Conservation (phyloP, 2,329 filamentous ascomycete genomes). For the Aspergillus sp. region DNA sequence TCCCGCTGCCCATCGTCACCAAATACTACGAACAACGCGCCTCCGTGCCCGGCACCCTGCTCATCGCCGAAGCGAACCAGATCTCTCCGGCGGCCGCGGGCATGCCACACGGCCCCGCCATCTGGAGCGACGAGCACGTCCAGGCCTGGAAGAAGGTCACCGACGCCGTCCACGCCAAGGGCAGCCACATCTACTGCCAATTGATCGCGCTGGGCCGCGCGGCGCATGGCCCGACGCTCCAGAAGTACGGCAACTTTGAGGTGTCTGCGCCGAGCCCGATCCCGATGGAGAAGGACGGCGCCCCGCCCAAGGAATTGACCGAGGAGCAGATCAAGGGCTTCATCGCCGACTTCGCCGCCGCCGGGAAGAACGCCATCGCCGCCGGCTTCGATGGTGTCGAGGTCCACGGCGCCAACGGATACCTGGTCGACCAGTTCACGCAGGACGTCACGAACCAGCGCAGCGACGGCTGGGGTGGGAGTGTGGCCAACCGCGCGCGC, state of each 20-base stretch:
- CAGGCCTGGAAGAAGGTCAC: slow-evolving; percentile 58
- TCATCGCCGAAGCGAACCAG: slow-evolving; percentile 58
- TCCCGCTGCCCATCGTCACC: slow-evolving; percentile 32
- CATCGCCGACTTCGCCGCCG: slow-evolving; percentile 38
- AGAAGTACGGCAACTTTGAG: slow-evolving; percentile 2
- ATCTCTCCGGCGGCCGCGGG: slow-evolving; percentile 46
- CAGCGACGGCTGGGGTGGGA: slow-evolving; percentile 48
- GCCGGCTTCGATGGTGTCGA: slow-evolving; percentile 51
- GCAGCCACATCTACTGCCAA: slow-evolving; percentile 59
- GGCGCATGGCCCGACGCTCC: slow-evolving; percentile 36
- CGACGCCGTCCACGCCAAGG: slow-evolving; percentile 61
- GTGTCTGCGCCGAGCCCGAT: slow-evolving; percentile 33
- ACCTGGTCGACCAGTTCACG: slow-evolving; percentile 48
- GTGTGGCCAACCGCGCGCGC: slow-evolving; percentile 46
- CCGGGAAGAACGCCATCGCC: slow-evolving; percentile 50
- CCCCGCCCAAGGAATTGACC: slow-evolving; percentile 24
- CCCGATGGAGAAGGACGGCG: slow-evolving; percentile 31
- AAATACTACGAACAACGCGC: slow-evolving; percentile 52
- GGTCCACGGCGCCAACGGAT: slow-evolving; percentile 46
- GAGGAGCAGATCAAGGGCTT: slow-evolving; percentile 39
- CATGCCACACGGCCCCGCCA: slow-evolving; percentile 53
- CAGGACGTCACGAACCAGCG: slow-evolving; percentile 45
- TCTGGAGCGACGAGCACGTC: slow-evolving; percentile 54
- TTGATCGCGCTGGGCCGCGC: slow-evolving; percentile 59
- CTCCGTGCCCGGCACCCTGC: slow-evolving; percentile 51